Conservation (phyloP, 2,329 filamentous ascomycete species). For the Aureobasidium sp. region DNA sequence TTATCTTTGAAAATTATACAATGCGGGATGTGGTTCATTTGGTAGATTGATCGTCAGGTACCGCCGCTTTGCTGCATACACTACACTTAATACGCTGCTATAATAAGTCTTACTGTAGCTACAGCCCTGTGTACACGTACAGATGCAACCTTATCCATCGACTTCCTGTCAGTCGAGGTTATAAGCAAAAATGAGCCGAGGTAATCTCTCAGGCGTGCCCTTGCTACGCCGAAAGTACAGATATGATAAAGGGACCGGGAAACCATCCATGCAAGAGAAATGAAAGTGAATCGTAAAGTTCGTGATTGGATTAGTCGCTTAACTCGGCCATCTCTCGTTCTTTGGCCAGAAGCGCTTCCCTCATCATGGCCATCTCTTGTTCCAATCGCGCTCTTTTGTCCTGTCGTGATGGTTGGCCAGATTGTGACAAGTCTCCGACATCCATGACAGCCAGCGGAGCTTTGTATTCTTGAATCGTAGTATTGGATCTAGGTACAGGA, state of each 20-base stretch:
- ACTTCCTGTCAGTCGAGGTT: not conserved
- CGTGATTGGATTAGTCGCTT: not conserved
- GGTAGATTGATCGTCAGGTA: not conserved
- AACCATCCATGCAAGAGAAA: not conserved
- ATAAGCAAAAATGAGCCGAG: not conserved
- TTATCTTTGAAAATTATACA: too few relatives aligned
- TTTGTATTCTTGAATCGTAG: conserved; percentile 18
- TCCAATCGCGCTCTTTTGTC: conserved; percentile 55
- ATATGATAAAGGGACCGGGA: not conserved
- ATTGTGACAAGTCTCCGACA: conserved; percentile 20
- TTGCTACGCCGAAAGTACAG: not conserved
- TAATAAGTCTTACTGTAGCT: not conserved
- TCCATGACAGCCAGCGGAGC: conserved; percentile 27
- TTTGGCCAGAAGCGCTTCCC: conserved; percentile 62
- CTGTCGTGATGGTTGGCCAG: conserved; percentile 34
- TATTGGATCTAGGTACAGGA: not conserved
- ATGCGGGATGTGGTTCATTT: too few relatives aligned
- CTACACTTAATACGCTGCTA: not conserved
- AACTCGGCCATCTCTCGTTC: conserved; percentile 58
- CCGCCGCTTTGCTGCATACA: not conserved
- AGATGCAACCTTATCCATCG: not conserved
- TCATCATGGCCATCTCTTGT: conserved; percentile 68
- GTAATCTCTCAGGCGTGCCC: not conserved
- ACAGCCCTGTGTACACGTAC: not conserved
- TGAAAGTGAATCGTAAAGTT: not conserved